A percentile compares a stretch with the other conserved stretches of the same genome.
Evolutionary conservation across 148 eudicot species (phyloP).

Genomic region (Rhododendron vialii): DNA sequence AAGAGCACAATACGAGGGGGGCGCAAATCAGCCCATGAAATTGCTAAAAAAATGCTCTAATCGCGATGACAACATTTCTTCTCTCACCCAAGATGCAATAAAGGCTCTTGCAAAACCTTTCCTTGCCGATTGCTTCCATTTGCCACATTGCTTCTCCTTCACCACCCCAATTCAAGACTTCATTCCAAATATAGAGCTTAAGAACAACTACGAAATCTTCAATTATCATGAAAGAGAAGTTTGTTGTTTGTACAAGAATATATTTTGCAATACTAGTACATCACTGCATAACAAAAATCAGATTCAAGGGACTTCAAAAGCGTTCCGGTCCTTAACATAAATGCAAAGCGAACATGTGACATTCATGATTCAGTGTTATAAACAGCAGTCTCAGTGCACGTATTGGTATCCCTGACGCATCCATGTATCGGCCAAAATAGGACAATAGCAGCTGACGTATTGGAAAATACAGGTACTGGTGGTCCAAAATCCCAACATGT

Average conservation of each 20-base stretch:
- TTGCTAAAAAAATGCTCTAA: background rate
- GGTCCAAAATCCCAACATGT: background rate
- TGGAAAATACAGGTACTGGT: background rate
- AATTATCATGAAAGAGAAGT: background rate
- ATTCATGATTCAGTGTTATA: background rate
- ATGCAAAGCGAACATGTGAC: background rate
- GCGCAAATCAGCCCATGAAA: background rate
- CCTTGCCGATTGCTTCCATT: background rate
- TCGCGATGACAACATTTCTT: background rate
- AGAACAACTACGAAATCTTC: background rate
- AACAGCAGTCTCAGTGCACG: background rate
- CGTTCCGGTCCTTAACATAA: background rate
- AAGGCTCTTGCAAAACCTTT: background rate
- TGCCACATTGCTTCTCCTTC: background rate
- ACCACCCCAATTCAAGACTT: background rate
- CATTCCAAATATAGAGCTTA: background rate
- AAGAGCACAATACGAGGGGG: background rate
- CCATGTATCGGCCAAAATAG: background rate
- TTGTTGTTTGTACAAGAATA: background rate
- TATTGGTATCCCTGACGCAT: background rate
- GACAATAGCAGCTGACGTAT: background rate
- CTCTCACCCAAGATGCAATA: background rate
- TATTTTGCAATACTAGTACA: background rate
- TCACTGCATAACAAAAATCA: background rate
- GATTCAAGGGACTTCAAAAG: background rate